Conservation (phyloP, 1,139 yeast species). For the Debaryomycetaceae sp. region DNA sequence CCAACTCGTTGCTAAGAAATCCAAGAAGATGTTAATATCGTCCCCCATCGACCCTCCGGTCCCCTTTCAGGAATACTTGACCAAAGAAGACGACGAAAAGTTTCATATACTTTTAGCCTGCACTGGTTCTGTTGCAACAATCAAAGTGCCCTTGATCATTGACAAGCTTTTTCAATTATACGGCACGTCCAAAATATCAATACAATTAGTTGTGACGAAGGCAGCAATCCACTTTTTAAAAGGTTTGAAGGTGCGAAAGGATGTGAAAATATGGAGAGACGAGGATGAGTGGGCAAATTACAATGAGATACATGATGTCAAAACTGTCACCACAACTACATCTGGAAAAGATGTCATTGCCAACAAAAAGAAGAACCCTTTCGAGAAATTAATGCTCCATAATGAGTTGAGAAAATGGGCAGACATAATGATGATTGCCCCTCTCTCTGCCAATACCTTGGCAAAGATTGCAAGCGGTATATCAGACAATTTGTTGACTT, state of each 20-base stretch:
- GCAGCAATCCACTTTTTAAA: conserved; percentile 79
- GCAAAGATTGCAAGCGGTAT: conserved; percentile 90
- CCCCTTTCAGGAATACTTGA: conserved; percentile 69
- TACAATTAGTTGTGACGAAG: conserved; percentile 82
- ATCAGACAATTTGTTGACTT: conserved; percentile 82
- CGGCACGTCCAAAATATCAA: conserved; percentile 66
- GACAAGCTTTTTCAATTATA: conserved; percentile 76
- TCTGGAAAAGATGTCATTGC: conserved; percentile 1
- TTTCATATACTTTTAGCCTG: conserved; percentile 86
- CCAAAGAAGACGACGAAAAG: conserved; percentile 74
- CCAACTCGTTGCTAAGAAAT: conserved; percentile 18
- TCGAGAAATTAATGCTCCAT: conserved; percentile 59
- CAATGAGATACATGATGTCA: conserved; percentile 27
- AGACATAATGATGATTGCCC: conserved; percentile 85
- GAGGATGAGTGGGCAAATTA: conserved; percentile 82
- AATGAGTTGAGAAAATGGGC: conserved; percentile 95
- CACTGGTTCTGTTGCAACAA: conserved; percentile 95
- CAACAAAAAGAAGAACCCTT: conserved; percentile 32
- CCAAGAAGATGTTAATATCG: conserved; percentile 38
- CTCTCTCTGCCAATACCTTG: conserved; percentile 88
- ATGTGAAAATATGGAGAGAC: conserved; percentile 90
- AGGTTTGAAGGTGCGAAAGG: conserved; percentile 74
- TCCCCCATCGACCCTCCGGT: conserved; percentile 67
- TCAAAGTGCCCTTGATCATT: conserved; percentile 82
- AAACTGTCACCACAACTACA: conserved; percentile 14